A percentile compares a stretch with the other conserved stretches of the same genome.
Evolutionary conservation across 208 protist genomes (phyloP).

Genomic region (Giardia muris): DNA sequence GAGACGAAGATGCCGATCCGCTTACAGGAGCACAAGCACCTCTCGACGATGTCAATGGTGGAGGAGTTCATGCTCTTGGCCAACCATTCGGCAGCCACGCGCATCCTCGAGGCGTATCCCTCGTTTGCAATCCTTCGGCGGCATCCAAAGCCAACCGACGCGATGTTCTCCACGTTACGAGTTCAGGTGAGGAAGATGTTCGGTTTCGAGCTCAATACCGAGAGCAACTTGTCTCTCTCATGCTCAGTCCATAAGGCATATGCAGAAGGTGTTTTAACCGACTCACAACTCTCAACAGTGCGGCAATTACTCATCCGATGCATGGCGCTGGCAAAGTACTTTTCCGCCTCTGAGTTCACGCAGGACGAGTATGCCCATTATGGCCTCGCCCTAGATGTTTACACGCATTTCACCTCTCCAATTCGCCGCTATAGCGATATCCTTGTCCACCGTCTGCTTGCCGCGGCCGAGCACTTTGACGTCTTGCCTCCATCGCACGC

Average conservation of each 20-base stretch:
- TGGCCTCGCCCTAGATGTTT: conserved; percentile 58
- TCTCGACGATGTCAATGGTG: conserved; percentile 72
- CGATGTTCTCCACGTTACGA: conserved; percentile 36
- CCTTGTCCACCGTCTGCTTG: conserved; percentile 66
- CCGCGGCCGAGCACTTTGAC: conserved; percentile 33
- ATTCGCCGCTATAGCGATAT: conserved; percentile 67
- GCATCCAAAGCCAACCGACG: conserved; percentile 53
- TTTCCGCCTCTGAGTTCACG: conserved; percentile 31
- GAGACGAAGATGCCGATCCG: conserved; percentile 55
- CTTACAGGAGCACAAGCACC: conserved; percentile 64
- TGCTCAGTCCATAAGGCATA: not conserved
- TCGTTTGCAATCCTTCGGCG: conserved; percentile 54
- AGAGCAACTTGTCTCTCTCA: not conserved
- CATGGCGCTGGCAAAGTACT: conserved; percentile 53
- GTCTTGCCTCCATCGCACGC: not conserved
- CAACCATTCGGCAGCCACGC: conserved; percentile 62
- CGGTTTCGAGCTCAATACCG: not conserved
- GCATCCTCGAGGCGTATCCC: conserved; percentile 53
- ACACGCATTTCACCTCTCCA: conserved; percentile 80
- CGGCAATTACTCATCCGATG: conserved; percentile 58
- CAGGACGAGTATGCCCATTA: conserved; percentile 59
- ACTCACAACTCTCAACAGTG: conserved; percentile 26
- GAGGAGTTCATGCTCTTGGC: conserved; percentile 86
- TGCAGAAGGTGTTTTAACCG: not conserved
- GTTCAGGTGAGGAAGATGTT: not conserved